Base-by-base conservation (phyloP, 2,329 filamentous ascomycete species). In the Cladosporium oxysporum region DNA sequence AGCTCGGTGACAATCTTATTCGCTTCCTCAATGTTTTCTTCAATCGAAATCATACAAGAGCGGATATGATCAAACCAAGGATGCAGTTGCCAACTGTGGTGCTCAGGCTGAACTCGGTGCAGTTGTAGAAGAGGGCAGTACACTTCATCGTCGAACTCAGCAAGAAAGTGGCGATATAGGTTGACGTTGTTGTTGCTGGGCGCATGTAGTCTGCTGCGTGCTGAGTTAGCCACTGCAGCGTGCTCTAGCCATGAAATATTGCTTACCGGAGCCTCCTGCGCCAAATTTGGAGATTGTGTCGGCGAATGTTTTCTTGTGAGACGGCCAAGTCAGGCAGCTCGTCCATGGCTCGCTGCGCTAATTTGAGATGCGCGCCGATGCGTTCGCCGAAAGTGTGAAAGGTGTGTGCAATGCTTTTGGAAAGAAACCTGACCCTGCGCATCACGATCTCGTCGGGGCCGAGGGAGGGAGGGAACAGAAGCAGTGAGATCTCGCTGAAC, bases 1-100 rank as follows among this genome's bases (percentile, higher is more conserved):
- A 66, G 63, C 6, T 65, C 49, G 16, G 66, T 71, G 16, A 66
- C 66, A 28, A 64, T 58, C 18, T 65, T 60, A 31, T 65, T 65
- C 18, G 63, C 63, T 29, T 59, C 55, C 44, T 65, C 63, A 18
- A 37, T 28, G 26, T 44, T 53, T 5, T 55, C 49, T n/a, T 29
- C 28, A 14, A 63, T 10, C 7, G 35, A 55, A 28, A 47, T n/a
- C 33, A 63, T 23, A 14, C 49, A 57, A 26, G 33, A 26, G n/a
- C 49, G 61, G 23, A 57, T 44, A 11, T 44, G 31, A 26, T 63
- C 44, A n/a, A 63, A 23, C 18, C 16, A 44, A 37, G 55, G 5
- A 26, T 35, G 61, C 50, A 57, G 35, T 21, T 55, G 50, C 61
- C 61, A 63, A 35, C 23, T 55, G 28, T 44, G 29, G 26, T 63